Base-by-base conservation (phyloP, 1,139 yeast genomes). In the Yamadazyma buinensis region DNA sequence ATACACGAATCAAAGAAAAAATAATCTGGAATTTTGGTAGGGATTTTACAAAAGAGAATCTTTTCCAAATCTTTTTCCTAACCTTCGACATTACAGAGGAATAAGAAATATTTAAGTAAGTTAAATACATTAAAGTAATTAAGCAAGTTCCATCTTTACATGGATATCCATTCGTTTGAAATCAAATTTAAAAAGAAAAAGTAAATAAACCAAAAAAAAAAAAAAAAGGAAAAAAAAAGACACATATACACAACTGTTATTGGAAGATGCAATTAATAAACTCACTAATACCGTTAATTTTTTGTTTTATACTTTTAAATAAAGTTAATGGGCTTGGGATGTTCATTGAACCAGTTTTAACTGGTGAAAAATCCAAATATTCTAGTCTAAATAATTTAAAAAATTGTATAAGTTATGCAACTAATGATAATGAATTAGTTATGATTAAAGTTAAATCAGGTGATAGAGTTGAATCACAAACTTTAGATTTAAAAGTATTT, bases 361-460 rank as follows among this genome's bases (percentile, higher is more conserved):
- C 36, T 15, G 46, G 43, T 8, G 66, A 63, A 33, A 35, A 38
- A 15, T 40, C 40, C 22, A 51, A 52, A 29, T 54, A 53, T 35
- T 57, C 68, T 14, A 51, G 64, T 20, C 36, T 51, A 15, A 34
- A 48, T 23, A 54, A 64, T 42, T 50, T 66, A 28, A 39, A 47
- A 29, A 57, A 64, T 40, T 69, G 75, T 47, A 43, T 69, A n/a
- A 55, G 62, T 28, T 68, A 69, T 43, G 48, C 52, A n/a, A 63
- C 71, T 6, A 54, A 56, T 27, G 49, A 54, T 25, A 60, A 67
- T 41, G 75, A 69, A 36, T 54, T 67, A 18, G 46, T 68, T 19
- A 49, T 65, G 54, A 58, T 67, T 17, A 51, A 50, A 23, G 46
- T 67, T 23, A 43, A 53, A 13, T 40, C 56, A 30, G 72, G 71